Base-by-base conservation (phyloP, 129 eudicot genomes). In the Centella asiatica region DNA sequence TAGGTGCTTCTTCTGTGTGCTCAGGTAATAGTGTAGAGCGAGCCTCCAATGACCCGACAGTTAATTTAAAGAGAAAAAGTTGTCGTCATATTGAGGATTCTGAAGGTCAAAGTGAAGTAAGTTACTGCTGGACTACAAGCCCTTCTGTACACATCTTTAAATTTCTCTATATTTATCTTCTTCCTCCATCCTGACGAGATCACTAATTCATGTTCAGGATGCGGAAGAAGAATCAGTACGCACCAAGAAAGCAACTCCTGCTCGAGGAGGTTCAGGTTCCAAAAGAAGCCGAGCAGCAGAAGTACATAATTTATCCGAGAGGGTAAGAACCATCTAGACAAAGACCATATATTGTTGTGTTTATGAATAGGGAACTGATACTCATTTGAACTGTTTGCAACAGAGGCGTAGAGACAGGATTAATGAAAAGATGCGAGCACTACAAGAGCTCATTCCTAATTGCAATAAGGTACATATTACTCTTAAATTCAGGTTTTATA, bases 221-320 rank as follows among this genome's bases (percentile, higher is more conserved):
- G 65, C 72, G 69, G 99, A 93, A 34, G 87, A 86, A 57, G 99
- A 85, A 63, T 93, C 83, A 0, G 37, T 67, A 36, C 89, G 84
- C 67, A 81, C 64, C 10, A 82, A 73, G 60, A 85, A 80, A 46
- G 67, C 83, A 39, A 42, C 82, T 64, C 32, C 69, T 56, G 76
- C 72, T 66, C 75, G 95, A 61, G 83, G 85, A 66, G 86, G 86
- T 72, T 28, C 85, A 4, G 85, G 99, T 67, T 80, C 93, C 36
- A 93, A 88, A 72, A 85, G 96, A 80, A 85, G 89, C 76, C 95
- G 99, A 57, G 99, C 99, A 74, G 96, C 99, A 63, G 99, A 93
- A 83, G 99, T 93, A 70, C 99, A 93, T 77, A 93, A 93, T 77
- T 65, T 93, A 32, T 88, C 96, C 7, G 99, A 93, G 77, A 80